Conservation (phyloP, 2,329 filamentous ascomycete species). For the Fusarium setosum region DNA sequence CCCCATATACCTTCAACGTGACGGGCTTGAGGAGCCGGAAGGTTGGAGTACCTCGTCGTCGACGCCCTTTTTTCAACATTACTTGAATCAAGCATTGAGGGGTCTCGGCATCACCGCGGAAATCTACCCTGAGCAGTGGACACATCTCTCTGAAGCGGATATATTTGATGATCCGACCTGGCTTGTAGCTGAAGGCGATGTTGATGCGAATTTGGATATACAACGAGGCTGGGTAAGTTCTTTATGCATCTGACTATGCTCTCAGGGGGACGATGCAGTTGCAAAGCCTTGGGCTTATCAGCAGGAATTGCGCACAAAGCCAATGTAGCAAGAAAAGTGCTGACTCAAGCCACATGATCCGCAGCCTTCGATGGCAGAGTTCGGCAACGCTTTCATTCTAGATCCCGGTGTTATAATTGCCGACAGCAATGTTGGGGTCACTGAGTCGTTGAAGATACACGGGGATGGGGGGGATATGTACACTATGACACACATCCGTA, state of each 20-base stretch:
- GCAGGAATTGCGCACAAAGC: too few relatives aligned
- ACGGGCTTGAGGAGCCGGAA: not conserved
- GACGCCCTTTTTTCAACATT: not conserved
- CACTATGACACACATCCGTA: not conserved
- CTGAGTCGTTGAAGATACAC: not conserved
- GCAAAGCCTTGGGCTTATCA: too few relatives aligned
- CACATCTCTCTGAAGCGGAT: not conserved
- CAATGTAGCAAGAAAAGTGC: not conserved
- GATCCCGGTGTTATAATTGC: slow-evolving; percentile 12
- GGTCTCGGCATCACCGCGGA: not conserved
- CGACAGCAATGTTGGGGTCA: not conserved
- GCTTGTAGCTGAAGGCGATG: not conserved
- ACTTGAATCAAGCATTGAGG: slow-evolving; percentile 2
- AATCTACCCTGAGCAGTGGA: not conserved
- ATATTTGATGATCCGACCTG: slow-evolving; percentile 2
- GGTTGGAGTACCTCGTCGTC: not conserved
- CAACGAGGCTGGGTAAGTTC: not conserved
- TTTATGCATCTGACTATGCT: not conserved
- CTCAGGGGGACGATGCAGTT: not conserved
- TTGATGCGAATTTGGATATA: not conserved
- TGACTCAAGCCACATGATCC: not conserved
- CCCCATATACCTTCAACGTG: not conserved
- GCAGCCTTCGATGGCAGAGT: not conserved
- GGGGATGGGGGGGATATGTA: too few relatives aligned
- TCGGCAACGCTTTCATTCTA: not conserved